Percentiles rank a stretch among this genome's conserved stretches.
Evolutionary conservation across 371 early-diverging fungal genomes (phyloP).

Genomic region (Umbelopsis sp.): DNA sequence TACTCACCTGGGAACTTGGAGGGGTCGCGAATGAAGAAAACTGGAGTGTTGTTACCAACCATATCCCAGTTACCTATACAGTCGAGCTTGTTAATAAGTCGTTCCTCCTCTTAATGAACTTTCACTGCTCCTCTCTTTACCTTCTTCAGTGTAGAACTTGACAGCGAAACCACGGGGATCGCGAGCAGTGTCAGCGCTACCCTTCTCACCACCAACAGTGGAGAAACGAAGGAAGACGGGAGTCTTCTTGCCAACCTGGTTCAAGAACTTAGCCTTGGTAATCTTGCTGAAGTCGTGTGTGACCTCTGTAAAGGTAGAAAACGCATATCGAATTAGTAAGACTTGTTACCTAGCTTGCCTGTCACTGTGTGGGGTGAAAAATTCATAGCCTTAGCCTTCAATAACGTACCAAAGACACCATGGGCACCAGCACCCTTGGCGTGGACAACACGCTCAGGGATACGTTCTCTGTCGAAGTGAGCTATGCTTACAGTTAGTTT

Average conservation of each 20-base stretch:
- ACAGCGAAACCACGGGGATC: constrained; percentile 82
- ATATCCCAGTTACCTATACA: constrained; percentile 67
- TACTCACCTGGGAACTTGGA: constrained; percentile 69
- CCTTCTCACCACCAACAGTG: constrained; percentile 80
- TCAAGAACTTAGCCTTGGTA: constrained; percentile 78
- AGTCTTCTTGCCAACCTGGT: constrained; percentile 73
- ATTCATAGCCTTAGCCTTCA: background rate
- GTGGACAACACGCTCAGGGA: constrained; percentile 85
- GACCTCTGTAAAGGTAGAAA: constrained; percentile 48
- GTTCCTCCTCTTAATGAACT: background rate
- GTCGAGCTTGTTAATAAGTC: background rate
- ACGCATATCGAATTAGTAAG: background rate
- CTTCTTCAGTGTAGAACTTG: constrained; percentile 82
- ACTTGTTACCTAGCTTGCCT: background rate
- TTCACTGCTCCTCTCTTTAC: constrained; percentile 16
- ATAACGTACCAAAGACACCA: constrained; percentile 62
- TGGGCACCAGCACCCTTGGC: constrained; percentile 86
- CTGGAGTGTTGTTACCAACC: constrained; percentile 76
- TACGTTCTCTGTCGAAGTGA: constrained; percentile 86
- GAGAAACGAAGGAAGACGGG: constrained; percentile 83
- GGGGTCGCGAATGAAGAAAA: constrained; percentile 77
- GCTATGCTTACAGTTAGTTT: constrained; percentile 25
- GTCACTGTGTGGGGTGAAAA: background rate
- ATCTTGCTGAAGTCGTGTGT: constrained; percentile 74
- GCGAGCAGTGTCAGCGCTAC: constrained; percentile 75